Conservation (phyloP, 305 asterid species). For the Fraxinus baroniana region DNA sequence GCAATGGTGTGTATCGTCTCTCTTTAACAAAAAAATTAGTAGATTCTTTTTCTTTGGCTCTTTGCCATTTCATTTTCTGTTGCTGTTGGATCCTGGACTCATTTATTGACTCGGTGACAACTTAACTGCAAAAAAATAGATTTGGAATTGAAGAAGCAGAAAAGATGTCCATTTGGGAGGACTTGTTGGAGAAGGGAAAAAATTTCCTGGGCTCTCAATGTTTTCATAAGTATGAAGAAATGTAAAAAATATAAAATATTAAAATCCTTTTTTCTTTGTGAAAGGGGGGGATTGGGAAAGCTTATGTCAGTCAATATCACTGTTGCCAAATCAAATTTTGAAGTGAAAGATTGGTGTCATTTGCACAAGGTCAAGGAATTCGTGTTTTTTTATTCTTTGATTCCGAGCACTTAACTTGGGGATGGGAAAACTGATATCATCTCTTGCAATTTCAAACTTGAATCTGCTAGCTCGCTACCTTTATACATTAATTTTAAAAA, state of each 20-base stretch:
- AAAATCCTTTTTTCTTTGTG: constrained; percentile 2
- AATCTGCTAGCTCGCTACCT: constrained; percentile 7
- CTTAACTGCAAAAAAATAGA: constrained; percentile 3
- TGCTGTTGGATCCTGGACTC: constrained; percentile 12
- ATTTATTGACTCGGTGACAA: constrained; percentile 16
- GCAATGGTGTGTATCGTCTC: constrained; percentile 70
- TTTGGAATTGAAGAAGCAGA: constrained; percentile 19
- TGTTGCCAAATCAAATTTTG: constrained; percentile 9
- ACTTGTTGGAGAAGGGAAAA: constrained; percentile 18
- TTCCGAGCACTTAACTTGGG: background rate
- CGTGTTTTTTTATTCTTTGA: background rate
- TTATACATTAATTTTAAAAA: background rate
- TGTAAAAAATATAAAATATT: background rate
- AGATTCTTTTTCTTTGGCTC: background rate
- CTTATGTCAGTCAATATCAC: constrained; percentile 2
- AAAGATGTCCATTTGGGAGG: constrained; percentile 4
- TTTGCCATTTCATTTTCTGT: constrained; percentile 7
- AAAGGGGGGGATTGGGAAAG: constrained; percentile 14
- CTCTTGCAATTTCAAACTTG: constrained; percentile 11
- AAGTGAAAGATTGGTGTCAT: background rate
- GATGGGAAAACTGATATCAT: constrained; percentile 14
- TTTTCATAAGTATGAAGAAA: constrained; percentile 2
- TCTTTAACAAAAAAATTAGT: background rate
- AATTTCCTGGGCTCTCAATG: background rate
- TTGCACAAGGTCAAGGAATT: background rate